Base-by-base conservation (phyloP, 768 basidiomycete species). In the Phylloporus rhodoxanthus region DNA sequence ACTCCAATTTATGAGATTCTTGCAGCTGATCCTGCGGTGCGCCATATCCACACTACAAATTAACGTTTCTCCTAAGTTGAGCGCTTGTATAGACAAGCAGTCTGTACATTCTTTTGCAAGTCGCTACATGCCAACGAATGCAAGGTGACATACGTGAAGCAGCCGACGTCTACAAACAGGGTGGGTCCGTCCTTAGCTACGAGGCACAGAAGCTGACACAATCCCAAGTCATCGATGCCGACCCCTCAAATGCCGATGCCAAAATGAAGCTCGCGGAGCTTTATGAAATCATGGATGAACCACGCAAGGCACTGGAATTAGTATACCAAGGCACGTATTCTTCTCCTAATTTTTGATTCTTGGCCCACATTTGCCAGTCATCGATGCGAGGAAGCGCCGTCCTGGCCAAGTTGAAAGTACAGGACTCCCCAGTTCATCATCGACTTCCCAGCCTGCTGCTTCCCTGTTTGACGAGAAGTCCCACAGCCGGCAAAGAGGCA, bases 221-320 rank as follows among this genome's bases (percentile, higher is more conserved):
- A 6, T 25, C 26, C 19, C 7, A 56, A 95, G 93, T 94, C 26
- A 73, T 86, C 15, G 72, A 76, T 4, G 80, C 79, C 1, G 87
- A 93, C 62, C 84, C 90, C 0, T 75, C 76, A 0, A 79, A 90
- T 56, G 80, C 82, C 58, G 88, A 93, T 25, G 85, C 84, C 23
- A 92, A 91, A 83, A 84, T 94, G 78, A 87, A 89, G 54, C 76
- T 97, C 0, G 95, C 94, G 0, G 89, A 89, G 55, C 80, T 93
- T 13, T 90, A 91, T 55, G 95, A 99, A 65, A 82, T 89, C 10
- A 69, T 85, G 55, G 82, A 86, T 95, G 81, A 92, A 54, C 82
- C 87, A 1, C 73, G 82, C 14, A 85, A 85, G 60, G 95, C 95
- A 0, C 74, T 96, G 0, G 83, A 87, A 7, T 69, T 96, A 3